Percentiles rank a stretch among this genome's conserved stretches.
Evolutionary conservation across 2,329 filamentous ascomycete genomes (phyloP).

Genomic region (Trichoderma pleuroti): DNA sequence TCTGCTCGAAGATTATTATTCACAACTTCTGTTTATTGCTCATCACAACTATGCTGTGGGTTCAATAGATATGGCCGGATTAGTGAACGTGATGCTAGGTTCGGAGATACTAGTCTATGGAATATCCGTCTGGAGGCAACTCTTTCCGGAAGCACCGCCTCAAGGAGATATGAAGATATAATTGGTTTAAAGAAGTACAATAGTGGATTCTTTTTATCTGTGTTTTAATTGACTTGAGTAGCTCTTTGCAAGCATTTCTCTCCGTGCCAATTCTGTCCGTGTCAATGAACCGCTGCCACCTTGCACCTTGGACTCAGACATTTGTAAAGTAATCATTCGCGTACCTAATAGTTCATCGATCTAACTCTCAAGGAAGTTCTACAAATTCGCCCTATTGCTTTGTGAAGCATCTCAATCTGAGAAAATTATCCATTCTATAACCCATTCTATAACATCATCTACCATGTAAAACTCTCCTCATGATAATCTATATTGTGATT

Average conservation of each 20-base stretch:
- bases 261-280: not conserved
- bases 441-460: not conserved
- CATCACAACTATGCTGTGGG: too few species aligned
- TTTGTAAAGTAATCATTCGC: not conserved
- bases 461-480: slow-evolving; percentile 45
- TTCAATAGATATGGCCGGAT: not conserved
- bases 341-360: not conserved
- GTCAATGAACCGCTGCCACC: not conserved
- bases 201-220: not conserved
- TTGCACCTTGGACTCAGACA: not conserved
- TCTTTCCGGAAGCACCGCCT: not conserved
- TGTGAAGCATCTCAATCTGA: not conserved
- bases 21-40: not conserved
- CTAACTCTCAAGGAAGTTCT: fast-evolving
- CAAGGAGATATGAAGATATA: not conserved
- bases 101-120: not conserved
- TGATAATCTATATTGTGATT: slow-evolving; percentile 38
- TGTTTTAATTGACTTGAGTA: not conserved
- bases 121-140: not conserved
- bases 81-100: not conserved
- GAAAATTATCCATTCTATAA: not conserved
- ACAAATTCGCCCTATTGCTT: too few species aligned
- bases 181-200: not conserved
- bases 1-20: not conserved
- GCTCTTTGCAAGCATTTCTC: not conserved